Evolutionary conservation across 441 rosid genomes (phyloP), one percentile per base, ranked within the genome.

Genomic region (Kokia cookei): DNA sequence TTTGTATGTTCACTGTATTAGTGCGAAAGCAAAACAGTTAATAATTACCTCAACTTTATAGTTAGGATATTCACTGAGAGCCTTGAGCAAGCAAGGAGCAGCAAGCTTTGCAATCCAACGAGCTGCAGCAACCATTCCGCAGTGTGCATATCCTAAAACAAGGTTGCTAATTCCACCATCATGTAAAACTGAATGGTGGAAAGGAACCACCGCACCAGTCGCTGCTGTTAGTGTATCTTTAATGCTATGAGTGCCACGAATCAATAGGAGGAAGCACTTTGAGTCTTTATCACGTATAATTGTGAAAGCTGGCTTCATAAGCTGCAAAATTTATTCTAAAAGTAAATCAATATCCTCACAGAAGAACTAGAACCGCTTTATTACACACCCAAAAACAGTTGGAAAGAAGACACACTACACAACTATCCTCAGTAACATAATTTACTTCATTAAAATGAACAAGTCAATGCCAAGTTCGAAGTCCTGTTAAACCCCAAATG

Each of bases 101-200:
- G 89, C 86, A 17, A 93, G 91, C 79, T 93, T 93, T 65, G 99
- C 97, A 84, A 93, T 96, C 97, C 98, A 96, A 29, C 93, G 93
- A 76, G 98, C 98, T 50, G 99, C 98, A 80, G 99, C 99, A 82
- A 92, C 99, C 99, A 96, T 96, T 81, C 99, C 99, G 62, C 93
- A 96, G 76, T 96, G 99, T 5, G 99, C 99, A 62, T 96, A 96
- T 66, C 99, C 99, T 80, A 96, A 86, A 78, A 96, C 88, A 83
- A 93, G 87, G 85, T 96, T 90, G 84, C 97, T 90, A 69, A 96
- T 75, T 54, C 99, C 97, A 76, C 99, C 98, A 81, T 91, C 98
- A 77, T 90, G 88, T 82, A 96, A 77, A 81, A 96, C 94, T 0
- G 97, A 92, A 82, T 93, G 99, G 83, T 93, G 99, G 83, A 96